These are phyloP conservation scores for Tulasnella sp. DNA, from an alignment of 768 basidiomycete genomes.

Conservation along the genomic window DNA sequence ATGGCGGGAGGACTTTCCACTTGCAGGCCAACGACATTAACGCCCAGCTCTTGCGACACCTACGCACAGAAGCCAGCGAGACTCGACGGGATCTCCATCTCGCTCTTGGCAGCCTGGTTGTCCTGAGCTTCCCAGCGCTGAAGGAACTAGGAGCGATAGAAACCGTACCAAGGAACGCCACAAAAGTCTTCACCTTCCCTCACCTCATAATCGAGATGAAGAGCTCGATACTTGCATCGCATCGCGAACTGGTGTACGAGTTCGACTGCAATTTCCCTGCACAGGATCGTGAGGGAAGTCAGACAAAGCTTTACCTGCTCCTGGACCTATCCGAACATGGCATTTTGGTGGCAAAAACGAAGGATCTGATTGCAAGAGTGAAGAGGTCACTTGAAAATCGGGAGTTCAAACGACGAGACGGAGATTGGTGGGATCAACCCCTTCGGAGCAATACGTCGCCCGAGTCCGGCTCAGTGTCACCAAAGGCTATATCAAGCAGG, in stretches of 20 bases:
- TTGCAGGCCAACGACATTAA: slow-evolving; percentile 69
- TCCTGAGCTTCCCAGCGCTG: slow-evolving; percentile 66
- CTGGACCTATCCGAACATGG: slow-evolving; percentile 81
- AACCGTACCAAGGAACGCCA: slow-evolving; percentile 59
- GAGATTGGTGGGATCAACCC: slow-evolving; percentile 34
- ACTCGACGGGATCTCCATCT: slow-evolving; percentile 68
- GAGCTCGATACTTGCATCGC: slow-evolving; percentile 61
- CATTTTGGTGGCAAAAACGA: slow-evolving; percentile 77
- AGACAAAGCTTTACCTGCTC: slow-evolving; percentile 79
- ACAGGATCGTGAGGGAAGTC: slow-evolving; percentile 47
- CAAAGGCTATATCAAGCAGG: background rate
- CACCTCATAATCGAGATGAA: slow-evolving; percentile 82
- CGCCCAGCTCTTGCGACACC: slow-evolving; percentile 69
- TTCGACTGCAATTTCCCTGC: slow-evolving; percentile 37
- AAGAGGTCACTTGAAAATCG: slow-evolving; percentile 46
- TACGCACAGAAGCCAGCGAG: slow-evolving; percentile 55
- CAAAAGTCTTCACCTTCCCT: slow-evolving; percentile 73
- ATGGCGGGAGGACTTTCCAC: slow-evolving; percentile 77
- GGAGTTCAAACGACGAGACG: slow-evolving; percentile 33
- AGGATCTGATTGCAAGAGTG: slow-evolving; percentile 75
- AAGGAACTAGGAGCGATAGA: slow-evolving; percentile 49
- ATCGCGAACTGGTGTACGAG: slow-evolving; percentile 43
- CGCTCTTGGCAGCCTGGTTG: slow-evolving; percentile 74
- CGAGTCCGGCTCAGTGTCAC: slow-evolving; percentile 21
- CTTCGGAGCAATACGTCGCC: slow-evolving; percentile 27